A percentile compares a stretch with the other conserved stretches of the same genome.
Conservation (phyloP, 768 basidiomycete species). For the Leccinum aurantiacum region DNA sequence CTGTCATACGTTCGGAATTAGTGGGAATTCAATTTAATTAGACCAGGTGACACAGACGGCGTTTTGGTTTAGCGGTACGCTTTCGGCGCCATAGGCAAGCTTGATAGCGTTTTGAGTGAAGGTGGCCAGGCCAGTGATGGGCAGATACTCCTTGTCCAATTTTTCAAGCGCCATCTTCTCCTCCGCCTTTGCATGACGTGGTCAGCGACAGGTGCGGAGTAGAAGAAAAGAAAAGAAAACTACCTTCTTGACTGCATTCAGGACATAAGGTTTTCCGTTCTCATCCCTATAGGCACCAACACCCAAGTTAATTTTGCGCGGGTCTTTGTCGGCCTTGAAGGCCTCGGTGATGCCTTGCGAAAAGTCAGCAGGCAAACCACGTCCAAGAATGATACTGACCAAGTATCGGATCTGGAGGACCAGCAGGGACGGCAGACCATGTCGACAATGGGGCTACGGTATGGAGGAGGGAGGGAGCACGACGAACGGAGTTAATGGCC, state of each 20-base stretch:
- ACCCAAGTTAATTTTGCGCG: conserved; percentile 95
- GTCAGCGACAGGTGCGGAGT: background rate
- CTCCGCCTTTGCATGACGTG: conserved; percentile 59
- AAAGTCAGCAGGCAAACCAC: conserved; percentile 9
- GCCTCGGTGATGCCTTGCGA: conserved; percentile 84
- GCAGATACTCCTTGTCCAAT: conserved; percentile 93
- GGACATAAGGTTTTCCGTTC: conserved; percentile 91
- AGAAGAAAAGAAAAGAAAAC: background rate
- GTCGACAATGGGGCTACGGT: conserved; percentile 53
- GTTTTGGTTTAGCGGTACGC: conserved; percentile 66
- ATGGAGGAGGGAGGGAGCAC: conserved; percentile 42
- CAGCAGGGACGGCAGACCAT: conserved; percentile 82
- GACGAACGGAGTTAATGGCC: conserved; percentile 49
- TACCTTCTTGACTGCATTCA: conserved; percentile 87
- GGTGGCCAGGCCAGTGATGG: conserved; percentile 86
- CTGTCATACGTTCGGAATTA: conserved; percentile 38
- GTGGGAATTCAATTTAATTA: background rate
- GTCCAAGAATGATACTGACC: conserved; percentile 45
- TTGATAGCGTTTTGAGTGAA: conserved; percentile 87
- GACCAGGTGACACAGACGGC: conserved; percentile 51
- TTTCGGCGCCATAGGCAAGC: conserved; percentile 88
- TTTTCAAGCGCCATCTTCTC: conserved; percentile 61
- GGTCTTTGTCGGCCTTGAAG: conserved; percentile 92
- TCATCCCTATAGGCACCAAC: conserved; percentile 96
- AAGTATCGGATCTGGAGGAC: conserved; percentile 92